Base-by-base conservation (phyloP, 345 rosid genomes). In the Erysimum cheiranthoides region DNA sequence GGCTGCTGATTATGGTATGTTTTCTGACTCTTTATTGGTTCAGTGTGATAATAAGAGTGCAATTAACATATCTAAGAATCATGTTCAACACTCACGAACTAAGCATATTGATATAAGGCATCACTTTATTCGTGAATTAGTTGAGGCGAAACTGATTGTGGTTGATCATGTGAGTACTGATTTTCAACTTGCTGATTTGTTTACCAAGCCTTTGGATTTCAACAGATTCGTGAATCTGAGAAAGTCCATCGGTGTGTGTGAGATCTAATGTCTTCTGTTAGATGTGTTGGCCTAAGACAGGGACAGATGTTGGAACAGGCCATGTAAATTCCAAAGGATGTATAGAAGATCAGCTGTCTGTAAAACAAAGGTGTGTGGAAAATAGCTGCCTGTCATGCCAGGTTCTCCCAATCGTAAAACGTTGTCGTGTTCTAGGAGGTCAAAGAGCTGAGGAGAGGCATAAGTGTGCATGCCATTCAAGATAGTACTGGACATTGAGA, bases 111-210 rank as follows among this genome's bases (percentile, higher is more conserved):
- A 10, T 11, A 52, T 2, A 11, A 4, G n/a, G 5, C 34, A 52
- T 2, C 32, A 52, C 2, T 25, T 52, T 2, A 11, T 52, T 52
- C 14, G 16, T 52, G n/a, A 21, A 5, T 5, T 27, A 0, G 16
- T 69, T 54, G 71, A 75, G 7, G 83, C 16, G 61, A 78, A 70
- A 38, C 78, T 79, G 38, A 47, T 61, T 12, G 4, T 5, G 1
- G 4, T 27, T 4, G 12, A 51, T 0, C 57, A 51, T 25, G 32
- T 51, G 14, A 51, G 32, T 1, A 51, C 2, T 11, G 8, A 51
- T 1, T 25, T 21, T 10, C n/a, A 51, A 2, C 32, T 51, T 1
- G n/a, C 32, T 51, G 14, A 11, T 52, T 2, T 52, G 0, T 52
- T 52, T 30, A 27, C n/a, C 6, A 52, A 52, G 1, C 34, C 34